These are phyloP conservation scores for Rhizophagus prolifer DNA, from an alignment of 192 early-diverging fungal genomes.

Conservation along the genomic window DNA sequence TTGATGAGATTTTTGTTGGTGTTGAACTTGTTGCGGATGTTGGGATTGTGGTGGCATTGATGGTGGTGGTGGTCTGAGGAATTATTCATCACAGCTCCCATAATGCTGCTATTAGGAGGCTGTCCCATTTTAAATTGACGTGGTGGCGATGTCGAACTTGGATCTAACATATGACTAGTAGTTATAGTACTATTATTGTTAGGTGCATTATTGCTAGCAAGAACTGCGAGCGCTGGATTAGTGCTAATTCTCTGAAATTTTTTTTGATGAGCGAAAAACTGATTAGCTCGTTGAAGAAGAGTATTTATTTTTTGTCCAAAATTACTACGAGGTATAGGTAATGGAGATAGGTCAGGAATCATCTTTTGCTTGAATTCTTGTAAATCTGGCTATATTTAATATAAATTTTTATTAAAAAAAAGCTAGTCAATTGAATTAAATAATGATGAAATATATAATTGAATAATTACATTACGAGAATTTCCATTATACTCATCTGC, in stretches of 20 bases:
- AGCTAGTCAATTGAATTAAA: background rate
- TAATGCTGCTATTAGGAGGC: background rate
- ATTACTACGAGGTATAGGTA: background rate
- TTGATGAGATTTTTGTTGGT: background rate
- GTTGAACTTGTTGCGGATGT: background rate
- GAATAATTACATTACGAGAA: constrained; percentile 16
- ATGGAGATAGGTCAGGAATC: constrained; percentile 19
- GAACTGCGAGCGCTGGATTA: background rate
- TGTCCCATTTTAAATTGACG: constrained; percentile 16
- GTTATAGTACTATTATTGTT: background rate
- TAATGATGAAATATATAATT: background rate
- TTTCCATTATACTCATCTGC: constrained; percentile 26
- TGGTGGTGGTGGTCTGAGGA: background rate
- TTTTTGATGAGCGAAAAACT: constrained; percentile 16
- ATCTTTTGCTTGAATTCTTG: constrained; percentile 21
- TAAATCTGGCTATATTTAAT: background rate
- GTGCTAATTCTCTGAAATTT: background rate
- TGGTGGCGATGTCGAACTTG: background rate
- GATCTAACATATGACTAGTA: background rate
- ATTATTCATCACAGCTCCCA: background rate
- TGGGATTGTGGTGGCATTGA: background rate
- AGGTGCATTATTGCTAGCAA: background rate
- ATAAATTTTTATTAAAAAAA: background rate
- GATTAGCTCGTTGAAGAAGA: constrained; percentile 24
- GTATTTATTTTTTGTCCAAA: constrained; percentile 10